Evolutionary conservation across 176 grass and related monocot genomes (phyloP), one percentile per base, ranked within the genome.

Genomic region (Sorghum bicolor): DNA sequence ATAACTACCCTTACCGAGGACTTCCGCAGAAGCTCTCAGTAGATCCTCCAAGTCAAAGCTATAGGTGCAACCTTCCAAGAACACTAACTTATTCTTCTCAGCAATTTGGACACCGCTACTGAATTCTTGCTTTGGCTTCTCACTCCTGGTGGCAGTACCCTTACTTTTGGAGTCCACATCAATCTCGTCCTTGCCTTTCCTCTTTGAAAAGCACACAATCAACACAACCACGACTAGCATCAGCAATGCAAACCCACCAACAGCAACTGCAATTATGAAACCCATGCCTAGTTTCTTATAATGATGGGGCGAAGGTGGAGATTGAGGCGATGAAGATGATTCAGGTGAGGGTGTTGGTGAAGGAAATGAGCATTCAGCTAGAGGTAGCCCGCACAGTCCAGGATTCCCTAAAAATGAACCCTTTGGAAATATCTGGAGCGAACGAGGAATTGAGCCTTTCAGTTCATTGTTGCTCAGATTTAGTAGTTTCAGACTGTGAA

Each of bases 1-100:
- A 67, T 89, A 93, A 57, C 89, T 99, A 32, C 96, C 96, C 79
- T 99, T 99, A n/a, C 96, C 96, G 44, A 99, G 88, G 31, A 96
- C 96, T 90, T 99, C 93, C n/a, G 96, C 96, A 5, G 96, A 99
- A 83, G 96, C 96, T 31, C 89, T 91, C 37, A 99, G 84, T 64
- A 99, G 77, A 82, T 99, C 96, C 87, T 99, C 96, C 79, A 99
- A 85, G 80, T 99, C 93, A 87, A 99, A 99, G 86, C 88, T 94
- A 80, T 99, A 96, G 32, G 86, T 79, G 72, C 93, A 99, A 40
- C 93, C 93, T 32, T 96, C 91, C 63, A 99, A 90, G 89, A 96
- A 99, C 63, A 92, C 83, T 52, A 99, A 80, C 77, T 99, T 99
- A 76, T 94, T 99, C 90, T 92, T 93, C 67, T 92, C 89, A 40